These are phyloP conservation scores for Oxyria digyna DNA, from an alignment of 148 eudicot genomes.

Conservation along the genomic window DNA sequence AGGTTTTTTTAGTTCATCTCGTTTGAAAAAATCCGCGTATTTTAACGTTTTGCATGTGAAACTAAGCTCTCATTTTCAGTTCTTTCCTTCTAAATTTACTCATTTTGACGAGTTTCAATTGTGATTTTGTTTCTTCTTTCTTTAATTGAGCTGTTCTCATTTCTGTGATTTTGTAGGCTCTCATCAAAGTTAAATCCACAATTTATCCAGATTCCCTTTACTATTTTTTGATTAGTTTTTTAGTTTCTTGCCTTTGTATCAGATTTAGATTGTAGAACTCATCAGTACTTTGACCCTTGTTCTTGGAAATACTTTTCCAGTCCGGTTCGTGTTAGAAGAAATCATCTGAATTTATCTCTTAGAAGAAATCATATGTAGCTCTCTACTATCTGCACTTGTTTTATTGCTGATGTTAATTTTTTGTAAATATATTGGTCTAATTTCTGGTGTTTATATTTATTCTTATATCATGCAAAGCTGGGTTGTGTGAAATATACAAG, in stretches of 20 bases:
- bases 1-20: not conserved
- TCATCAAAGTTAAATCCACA: not conserved
- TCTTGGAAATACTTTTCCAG: not conserved
- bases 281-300: not conserved
- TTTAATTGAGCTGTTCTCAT: not conserved
- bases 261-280: constrained; percentile 3
- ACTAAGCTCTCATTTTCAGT: not conserved
- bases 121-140: not conserved
- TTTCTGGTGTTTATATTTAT: constrained; percentile 21
- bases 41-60: not conserved
- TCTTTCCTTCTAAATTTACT: not conserved
- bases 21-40: not conserved
- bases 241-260: not conserved
- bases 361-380: no score
- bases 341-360: not conserved
- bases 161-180: not conserved
- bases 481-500: constrained; percentile 11
- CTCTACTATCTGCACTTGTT: no score
- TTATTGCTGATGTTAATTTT: not conserved
- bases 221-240: not conserved
- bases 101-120: not conserved
- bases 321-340: not conserved
- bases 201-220: not conserved
- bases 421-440: not conserved
- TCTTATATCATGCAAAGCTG: not conserved